Evolutionary conservation across 257 asterid genomes (phyloP).

Genomic region (Gardenia jasminoides): DNA sequence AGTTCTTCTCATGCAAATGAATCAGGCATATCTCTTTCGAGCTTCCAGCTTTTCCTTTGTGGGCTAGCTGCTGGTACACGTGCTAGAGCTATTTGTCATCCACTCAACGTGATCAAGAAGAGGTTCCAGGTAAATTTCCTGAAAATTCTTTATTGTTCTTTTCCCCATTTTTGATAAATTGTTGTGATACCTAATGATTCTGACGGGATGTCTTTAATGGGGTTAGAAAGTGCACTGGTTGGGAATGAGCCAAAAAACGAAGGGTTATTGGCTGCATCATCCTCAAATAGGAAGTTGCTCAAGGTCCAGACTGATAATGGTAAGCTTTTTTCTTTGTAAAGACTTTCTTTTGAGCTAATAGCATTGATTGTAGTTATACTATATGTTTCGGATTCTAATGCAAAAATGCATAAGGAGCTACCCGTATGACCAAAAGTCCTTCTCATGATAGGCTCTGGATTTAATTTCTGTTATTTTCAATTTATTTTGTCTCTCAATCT

Average conservation of each 20-base stretch:
- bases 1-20: constrained; percentile 35
- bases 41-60: constrained; percentile 76
- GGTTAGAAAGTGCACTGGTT: background rate
- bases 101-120: constrained; percentile 93
- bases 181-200: no score
- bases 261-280: background rate
- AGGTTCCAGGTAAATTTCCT: constrained; percentile 81
- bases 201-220: constrained; percentile 11
- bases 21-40: constrained; percentile 46
- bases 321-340: constrained; percentile 3
- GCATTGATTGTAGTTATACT: constrained; percentile 2
- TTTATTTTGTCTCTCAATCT: background rate
- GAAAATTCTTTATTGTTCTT: no score
- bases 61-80: constrained; percentile 89
- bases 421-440: background rate
- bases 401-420: background rate
- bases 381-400: background rate
- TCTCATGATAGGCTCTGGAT: background rate
- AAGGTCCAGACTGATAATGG: constrained; percentile 5
- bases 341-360: background rate
- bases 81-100: constrained; percentile 91
- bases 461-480: background rate
- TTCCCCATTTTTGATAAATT: no score
- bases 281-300: constrained; percentile 20
- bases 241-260: constrained; percentile 8